Evolutionary conservation across 345 rosid genomes (phyloP).

Genomic region (Viola odorata): DNA sequence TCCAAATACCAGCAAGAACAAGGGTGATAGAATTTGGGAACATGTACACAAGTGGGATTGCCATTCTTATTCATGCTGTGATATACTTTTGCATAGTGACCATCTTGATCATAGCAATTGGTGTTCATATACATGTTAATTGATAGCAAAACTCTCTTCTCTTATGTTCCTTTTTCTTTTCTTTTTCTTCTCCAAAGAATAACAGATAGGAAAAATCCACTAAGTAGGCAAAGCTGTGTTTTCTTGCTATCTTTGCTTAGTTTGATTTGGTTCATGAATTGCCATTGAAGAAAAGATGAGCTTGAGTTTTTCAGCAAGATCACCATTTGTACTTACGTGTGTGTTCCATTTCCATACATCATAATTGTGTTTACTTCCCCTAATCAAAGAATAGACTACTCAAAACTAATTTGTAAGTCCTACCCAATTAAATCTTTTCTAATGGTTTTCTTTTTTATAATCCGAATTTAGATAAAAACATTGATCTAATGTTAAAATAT

Average conservation of each 20-base stretch:
- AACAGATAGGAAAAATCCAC: too few species aligned
- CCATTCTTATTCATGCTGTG: constrained; percentile 82
- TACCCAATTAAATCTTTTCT: too few species aligned
- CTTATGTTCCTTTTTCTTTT: background rate
- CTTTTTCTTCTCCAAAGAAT: background rate
- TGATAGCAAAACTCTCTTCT: constrained; percentile 15
- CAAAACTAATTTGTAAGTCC: too few species aligned
- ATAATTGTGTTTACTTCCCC: too few species aligned
- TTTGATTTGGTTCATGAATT: background rate
- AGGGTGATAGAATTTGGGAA: constrained; percentile 91
- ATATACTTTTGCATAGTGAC: constrained; percentile 74
- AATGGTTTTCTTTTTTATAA: too few species aligned
- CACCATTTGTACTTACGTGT: too few species aligned
- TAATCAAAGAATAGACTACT: too few species aligned
- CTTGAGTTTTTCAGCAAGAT: too few species aligned
- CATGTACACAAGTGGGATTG: constrained; percentile 83
- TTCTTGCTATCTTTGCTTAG: background rate
- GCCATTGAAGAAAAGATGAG: too few species aligned
- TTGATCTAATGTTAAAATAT: too few species aligned
- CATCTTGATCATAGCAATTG: constrained; percentile 70
- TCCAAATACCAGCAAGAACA: constrained; percentile 73
- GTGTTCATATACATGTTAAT: constrained; percentile 46
- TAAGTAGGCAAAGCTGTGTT: background rate
- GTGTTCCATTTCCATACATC: too few species aligned
- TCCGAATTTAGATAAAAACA: too few species aligned